phyloP scores from a whole-genome alignment of 108 stramenopile species.

The Cyclotella baltica region DNA sequence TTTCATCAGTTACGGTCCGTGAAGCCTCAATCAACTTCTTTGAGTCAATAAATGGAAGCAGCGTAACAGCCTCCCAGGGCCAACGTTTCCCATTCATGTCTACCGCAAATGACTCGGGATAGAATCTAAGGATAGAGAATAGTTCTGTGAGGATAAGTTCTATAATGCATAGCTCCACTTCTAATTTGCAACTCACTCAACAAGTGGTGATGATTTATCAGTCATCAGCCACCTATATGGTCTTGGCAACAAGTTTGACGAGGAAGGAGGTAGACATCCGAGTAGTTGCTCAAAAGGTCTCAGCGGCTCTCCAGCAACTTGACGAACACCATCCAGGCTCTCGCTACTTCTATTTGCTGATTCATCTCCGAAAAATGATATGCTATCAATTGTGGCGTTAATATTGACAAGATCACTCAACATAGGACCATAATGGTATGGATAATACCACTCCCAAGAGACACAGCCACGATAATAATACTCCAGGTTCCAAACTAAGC shows the following conservation, averaged over 20 bases:
- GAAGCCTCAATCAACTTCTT: slow-evolving; percentile 76
- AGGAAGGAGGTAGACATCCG: slow-evolving; percentile 95
- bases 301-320: slow-evolving; percentile 82
- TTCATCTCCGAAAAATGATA: slow-evolving; percentile 66
- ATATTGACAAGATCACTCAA: slow-evolving; percentile 92
- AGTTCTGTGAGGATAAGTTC: neutral
- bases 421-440: slow-evolving; percentile 97
- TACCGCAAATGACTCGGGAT: slow-evolving; percentile 84
- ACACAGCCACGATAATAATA: slow-evolving; percentile 96
- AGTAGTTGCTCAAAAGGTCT: slow-evolving; percentile 95
- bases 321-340: slow-evolving; percentile 8
- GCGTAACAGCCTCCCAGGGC: slow-evolving; percentile 98
- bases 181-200: slow-evolving; percentile 53
- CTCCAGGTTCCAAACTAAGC: slow-evolving; percentile 95
- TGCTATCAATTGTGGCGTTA: slow-evolving; percentile 67
- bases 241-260: slow-evolving; percentile 90
- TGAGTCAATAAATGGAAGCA: slow-evolving; percentile 98
- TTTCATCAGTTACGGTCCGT: slow-evolving; percentile 55
- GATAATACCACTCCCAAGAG: slow-evolving; percentile 99
- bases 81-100: slow-evolving; percentile 94
- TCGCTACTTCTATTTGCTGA: slow-evolving; percentile 24
- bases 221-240: slow-evolving; percentile 95
- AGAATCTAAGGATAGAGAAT: slow-evolving; percentile 59
- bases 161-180: neutral
- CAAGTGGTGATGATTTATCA: slow-evolving; percentile 78